Evolutionary conservation across 352 stramenopile species (phyloP).

Genomic region (Pythium inflatum): DNA sequence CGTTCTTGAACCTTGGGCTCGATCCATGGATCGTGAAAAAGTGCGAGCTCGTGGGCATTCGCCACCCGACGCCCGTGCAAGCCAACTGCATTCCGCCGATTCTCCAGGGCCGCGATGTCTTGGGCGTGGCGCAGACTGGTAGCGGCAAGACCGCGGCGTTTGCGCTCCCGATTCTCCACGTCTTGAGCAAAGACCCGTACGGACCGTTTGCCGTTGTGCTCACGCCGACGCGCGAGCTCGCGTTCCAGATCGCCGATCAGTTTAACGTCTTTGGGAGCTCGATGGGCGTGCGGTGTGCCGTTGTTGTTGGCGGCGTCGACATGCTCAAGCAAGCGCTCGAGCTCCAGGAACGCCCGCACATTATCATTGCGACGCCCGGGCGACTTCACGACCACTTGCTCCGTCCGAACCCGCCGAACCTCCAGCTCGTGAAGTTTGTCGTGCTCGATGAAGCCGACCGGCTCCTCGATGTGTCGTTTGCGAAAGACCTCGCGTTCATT

Average conservation of each 20-base stretch:
- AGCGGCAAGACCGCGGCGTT: constrained; percentile 99
- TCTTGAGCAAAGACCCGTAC: constrained; percentile 93
- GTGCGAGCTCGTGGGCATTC: constrained; percentile 83
- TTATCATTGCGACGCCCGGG: constrained; percentile 98
- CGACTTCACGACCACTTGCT: constrained; percentile 93
- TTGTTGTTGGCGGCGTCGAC: constrained; percentile 97
- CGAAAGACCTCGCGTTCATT: constrained; percentile 89
- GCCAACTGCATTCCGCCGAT: constrained; percentile 91
- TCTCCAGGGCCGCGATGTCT: constrained; percentile 89
- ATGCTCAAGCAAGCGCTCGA: constrained; percentile 92
- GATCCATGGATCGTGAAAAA: constrained; percentile 89
- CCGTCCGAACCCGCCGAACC: constrained; percentile 87
- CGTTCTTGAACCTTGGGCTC: constrained; percentile 85
- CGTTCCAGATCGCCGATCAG: constrained; percentile 98
- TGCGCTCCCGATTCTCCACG: constrained; percentile 96
- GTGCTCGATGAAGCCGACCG: constrained; percentile 99
- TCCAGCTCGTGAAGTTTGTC: constrained; percentile 92
- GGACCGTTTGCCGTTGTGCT: constrained; percentile 97
- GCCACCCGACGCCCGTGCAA: constrained; percentile 89
- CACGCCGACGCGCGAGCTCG: constrained; percentile 97
- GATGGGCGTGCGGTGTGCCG: constrained; percentile 84
- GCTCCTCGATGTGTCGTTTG: constrained; percentile 87
- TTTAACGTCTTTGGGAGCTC: constrained; percentile 95
- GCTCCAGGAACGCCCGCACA: constrained; percentile 92
- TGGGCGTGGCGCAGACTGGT: constrained; percentile 94